phyloP scores from a whole-genome alignment of 2,329 filamentous ascomycete species.

The Paraconiothyrium sp. region DNA sequence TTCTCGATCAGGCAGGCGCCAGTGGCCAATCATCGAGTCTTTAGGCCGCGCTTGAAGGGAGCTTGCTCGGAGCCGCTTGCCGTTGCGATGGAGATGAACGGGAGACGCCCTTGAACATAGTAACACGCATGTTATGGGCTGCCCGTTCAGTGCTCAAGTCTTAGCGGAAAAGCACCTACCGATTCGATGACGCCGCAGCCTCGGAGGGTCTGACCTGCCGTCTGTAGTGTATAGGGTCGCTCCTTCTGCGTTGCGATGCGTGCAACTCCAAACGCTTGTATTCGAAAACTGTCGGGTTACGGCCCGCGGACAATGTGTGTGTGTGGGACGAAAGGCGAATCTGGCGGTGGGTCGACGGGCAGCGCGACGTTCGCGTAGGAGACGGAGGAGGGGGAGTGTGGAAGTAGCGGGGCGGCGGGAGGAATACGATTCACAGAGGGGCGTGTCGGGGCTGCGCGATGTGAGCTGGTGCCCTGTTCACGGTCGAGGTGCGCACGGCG shows the following conservation, averaged over 20 bases:
- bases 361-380: slow-evolving; percentile 18
- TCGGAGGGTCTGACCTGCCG: not conserved
- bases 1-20: slow-evolving; percentile 29
- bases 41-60: slow-evolving; percentile 21
- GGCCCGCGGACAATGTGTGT: not conserved
- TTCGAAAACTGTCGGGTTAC: not conserved
- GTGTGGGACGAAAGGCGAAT: slow-evolving; percentile 13
- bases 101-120: not conserved
- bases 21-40: slow-evolving; percentile 20
- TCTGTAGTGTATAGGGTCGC: not conserved
- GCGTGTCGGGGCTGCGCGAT: slow-evolving; percentile 24
- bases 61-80: slow-evolving; percentile 8
- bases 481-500: not conserved
- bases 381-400: slow-evolving; percentile 15
- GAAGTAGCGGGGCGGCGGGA: slow-evolving; percentile 20
- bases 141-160: not conserved
- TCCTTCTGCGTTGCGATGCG: not conserved
- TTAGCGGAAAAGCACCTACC: not conserved
- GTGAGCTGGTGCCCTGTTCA: slow-evolving; percentile 23
- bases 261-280: not conserved
- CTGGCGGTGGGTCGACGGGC: slow-evolving; percentile 17
- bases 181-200: not conserved
- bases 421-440: slow-evolving; percentile 21
- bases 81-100: slow-evolving; percentile 4
- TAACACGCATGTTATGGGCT: not conserved